Base-by-base conservation (phyloP, 2,329 filamentous ascomycete genomes). In the Kalmusia sp. region DNA sequence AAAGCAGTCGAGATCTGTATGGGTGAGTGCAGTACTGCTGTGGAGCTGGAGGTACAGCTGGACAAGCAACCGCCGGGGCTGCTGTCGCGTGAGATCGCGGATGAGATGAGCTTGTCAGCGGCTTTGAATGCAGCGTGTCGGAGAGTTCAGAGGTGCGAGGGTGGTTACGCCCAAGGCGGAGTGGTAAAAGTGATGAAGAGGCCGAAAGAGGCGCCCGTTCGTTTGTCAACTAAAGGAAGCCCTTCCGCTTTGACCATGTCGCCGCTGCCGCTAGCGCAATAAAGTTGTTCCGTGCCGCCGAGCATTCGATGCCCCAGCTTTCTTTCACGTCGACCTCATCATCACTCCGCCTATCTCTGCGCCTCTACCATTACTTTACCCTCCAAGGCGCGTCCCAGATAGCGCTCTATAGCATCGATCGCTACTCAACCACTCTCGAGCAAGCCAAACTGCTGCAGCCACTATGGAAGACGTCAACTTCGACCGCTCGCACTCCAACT, bases 401-500 rank as follows among this genome's bases (percentile, higher is more conserved):
- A n/a, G 4, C 33, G 15, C 8, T 15, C 12, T 8, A 8, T 21
- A 11, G 15, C 24, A 14, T 25, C 31, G 6, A 22, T 31, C 17
- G 24, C 19, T 8, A 22, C 38, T n/a, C 14, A 7, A 38, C 6
- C 5, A 12, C 27, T 6, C 33, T 24, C 24, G 17, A 28, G n/a
- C 25, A 22, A 35, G 22, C 19, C 11, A 3, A 46, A 21, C 12
- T 27, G 7, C 38, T 34, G 17, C 47, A 46, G 33, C n/a, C 41
- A 45, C 47, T 37, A 78, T 80, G 77, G 77, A 78, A 55, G 77
- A 80, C 64, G 73, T 77, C 43, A 67, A 76, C 62, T 72, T 77
- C 67, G 59, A 39, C 37, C 57, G 62, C 57, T 75, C 71, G 49
- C 71, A 75, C 54, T 71, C 73, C 45, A 67, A 73, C 46, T 72